Evolutionary conservation across 495 filamentous ascomycete genomes (phyloP).

Genomic region (Evansstolkia leycettana): DNA sequence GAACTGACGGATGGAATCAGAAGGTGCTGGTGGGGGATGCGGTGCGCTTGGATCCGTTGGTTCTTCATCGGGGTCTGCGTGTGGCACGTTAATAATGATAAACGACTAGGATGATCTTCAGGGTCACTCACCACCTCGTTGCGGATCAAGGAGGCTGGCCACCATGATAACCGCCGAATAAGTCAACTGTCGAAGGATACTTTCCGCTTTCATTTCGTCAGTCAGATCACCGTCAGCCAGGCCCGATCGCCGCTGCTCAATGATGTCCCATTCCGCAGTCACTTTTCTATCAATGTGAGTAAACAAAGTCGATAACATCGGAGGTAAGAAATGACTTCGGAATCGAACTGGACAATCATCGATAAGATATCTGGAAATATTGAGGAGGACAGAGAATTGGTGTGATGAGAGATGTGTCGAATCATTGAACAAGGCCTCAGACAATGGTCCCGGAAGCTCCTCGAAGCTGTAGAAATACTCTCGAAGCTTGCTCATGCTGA

Average conservation of each 20-base stretch:
- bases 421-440: constrained; percentile 73
- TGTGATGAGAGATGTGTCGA: constrained; percentile 79
- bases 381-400: constrained; percentile 81
- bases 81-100: constrained; percentile 3
- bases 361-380: constrained; percentile 73
- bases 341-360: constrained; percentile 77
- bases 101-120: neutral
- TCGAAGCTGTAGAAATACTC: constrained; percentile 79
- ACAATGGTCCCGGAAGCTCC: constrained; percentile 73
- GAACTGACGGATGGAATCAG: constrained; percentile 56
- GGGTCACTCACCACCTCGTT: constrained; percentile 38
- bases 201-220: constrained; percentile 97
- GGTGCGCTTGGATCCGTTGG: constrained; percentile 28
- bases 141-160: constrained; percentile 71
- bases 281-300: constrained; percentile 78
- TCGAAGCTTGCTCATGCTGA: constrained; percentile 79
- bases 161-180: constrained; percentile 86
- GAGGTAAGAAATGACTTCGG: constrained; percentile 71
- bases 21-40: constrained; percentile 18
- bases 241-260: constrained; percentile 51
- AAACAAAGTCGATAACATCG: constrained; percentile 71
- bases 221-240: constrained; percentile 59
- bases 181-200: constrained; percentile 86
- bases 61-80: constrained; percentile 29
- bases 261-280: constrained; percentile 64